phyloP scores from a whole-genome alignment of 139 green algal species.

The Volvox reticuliferus region DNA sequence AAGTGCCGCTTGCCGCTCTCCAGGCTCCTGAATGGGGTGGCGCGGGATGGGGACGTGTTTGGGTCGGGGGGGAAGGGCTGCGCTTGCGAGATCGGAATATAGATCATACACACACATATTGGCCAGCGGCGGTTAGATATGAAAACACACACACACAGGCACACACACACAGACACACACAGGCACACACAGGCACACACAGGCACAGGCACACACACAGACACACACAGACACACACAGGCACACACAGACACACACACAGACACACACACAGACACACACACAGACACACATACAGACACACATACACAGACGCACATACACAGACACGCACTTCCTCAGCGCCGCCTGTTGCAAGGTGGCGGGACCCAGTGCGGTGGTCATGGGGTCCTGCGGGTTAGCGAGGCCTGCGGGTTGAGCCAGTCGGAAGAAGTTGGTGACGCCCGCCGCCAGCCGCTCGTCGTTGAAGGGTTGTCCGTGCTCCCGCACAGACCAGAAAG shows the following conservation, averaged over 20 bases:
- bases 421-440: constrained; percentile 57
- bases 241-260: no score
- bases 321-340: constrained; percentile 45
- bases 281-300: no score
- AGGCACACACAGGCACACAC: no score
- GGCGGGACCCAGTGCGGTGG: constrained; percentile 50
- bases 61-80: not conserved
- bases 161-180: no score
- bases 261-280: no score
- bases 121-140: no score
- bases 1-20: constrained; percentile 47
- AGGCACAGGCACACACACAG: no score
- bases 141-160: no score
- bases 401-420: constrained; percentile 33
- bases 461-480: constrained; percentile 71
- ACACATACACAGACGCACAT: no score
- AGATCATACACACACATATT: no score
- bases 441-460: constrained; percentile 50
- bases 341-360: constrained; percentile 57
- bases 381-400: not conserved
- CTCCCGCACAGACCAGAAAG: constrained; percentile 66
- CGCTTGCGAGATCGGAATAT: no score
- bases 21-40: constrained; percentile 39
- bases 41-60: not conserved
- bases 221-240: constrained; percentile 26